Base-by-base conservation (phyloP, 2,329 filamentous ascomycete genomes). In the Tympanopsis confertula region DNA sequence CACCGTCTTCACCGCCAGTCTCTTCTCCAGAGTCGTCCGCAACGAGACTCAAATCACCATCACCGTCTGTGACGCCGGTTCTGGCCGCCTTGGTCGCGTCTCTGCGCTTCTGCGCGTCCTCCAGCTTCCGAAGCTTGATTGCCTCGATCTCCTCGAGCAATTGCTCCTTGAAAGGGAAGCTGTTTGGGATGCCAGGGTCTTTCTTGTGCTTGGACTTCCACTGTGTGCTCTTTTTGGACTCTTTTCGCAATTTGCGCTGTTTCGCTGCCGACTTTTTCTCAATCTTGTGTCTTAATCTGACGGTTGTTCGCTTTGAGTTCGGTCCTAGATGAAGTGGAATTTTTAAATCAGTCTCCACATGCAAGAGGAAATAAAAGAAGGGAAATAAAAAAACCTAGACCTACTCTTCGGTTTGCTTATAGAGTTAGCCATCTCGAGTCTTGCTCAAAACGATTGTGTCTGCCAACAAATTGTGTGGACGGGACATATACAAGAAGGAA, bases 81-180 rank as follows among this genome's bases (percentile, higher is more conserved):
- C 66, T 73, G 33, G 70, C 72, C 13, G 77, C 77, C 65, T 76
- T 85, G 40, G 78, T 78, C 51, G 86, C 65, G 53, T 93, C 84
- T 44, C 75, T 75, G 50, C 76, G 71, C 54, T 73, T 74, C 57
- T 74, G 68, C 41, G 73, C 71, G 53, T 94, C 86, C 53, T 94
- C 87, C 45, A 78, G 77, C 66, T 89, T 95, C 57, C 74, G 67
- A 47, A 80, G 66, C 54, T 82, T 82, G 50, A 77, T 82, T 63
- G 94, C 86, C 63, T 98, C 91, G 50, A 98, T 93, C 61, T 98
- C 87, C 41, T 87, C 78, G 22, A 98, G 73, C 19, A 98, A 74
- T 68, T 83, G 88, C 59, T 95, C 88, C 67, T 98, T 98, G 71
- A 91, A 95, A 1, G 91, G 91, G 64, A 95, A 98, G 22, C 95